These are phyloP conservation scores for Tilletia setariae DNA, from an alignment of 1,284 basidiomycete genomes.

Conservation along the genomic window DNA sequence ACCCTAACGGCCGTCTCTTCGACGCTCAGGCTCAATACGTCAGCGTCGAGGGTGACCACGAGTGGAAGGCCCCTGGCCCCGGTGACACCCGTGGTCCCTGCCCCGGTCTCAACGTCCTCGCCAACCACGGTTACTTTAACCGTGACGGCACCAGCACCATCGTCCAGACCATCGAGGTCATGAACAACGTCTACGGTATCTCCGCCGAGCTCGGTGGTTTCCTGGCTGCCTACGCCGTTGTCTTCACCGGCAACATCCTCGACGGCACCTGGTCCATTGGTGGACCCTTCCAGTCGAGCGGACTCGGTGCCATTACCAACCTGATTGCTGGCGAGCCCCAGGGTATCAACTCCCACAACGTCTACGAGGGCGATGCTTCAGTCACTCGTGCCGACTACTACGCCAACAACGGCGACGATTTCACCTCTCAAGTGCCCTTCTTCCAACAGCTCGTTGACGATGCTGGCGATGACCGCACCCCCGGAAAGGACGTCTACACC, in stretches of 20 bases:
- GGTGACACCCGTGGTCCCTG: slow-evolving; percentile 41
- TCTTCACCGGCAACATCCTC: slow-evolving; percentile 43
- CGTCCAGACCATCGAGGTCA: slow-evolving; percentile 35
- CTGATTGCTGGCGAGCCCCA: slow-evolving; percentile 29
- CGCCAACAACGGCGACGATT: slow-evolving; percentile 29
- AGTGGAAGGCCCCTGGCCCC: slow-evolving; percentile 35
- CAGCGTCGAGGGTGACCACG: slow-evolving; percentile 37
- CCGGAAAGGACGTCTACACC: slow-evolving; percentile 35
- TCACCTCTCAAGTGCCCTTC: slow-evolving; percentile 27
- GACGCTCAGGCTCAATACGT: slow-evolving; percentile 31
- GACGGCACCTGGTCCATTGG: slow-evolving; percentile 39
- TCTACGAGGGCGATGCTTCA: slow-evolving; percentile 40
- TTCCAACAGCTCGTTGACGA: slow-evolving; percentile 39
- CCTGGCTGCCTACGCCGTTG: slow-evolving; percentile 36
- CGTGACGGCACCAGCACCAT: slow-evolving; percentile 35
- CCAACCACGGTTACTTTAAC: slow-evolving; percentile 41
- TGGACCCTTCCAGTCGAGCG: slow-evolving; percentile 27
- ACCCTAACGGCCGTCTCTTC: slow-evolving; percentile 36
- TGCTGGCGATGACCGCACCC: slow-evolving; percentile 28
- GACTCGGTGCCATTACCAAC: slow-evolving; percentile 31
- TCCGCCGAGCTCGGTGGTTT: slow-evolving; percentile 29
- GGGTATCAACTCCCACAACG: slow-evolving; percentile 29
- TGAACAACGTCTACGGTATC: slow-evolving; percentile 36
- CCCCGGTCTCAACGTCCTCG: slow-evolving; percentile 36
- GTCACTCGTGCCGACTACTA: slow-evolving; percentile 39